Base-by-base conservation (phyloP, 1,284 basidiomycete genomes). In the Cutaneotrichosporon cutaneum region DNA sequence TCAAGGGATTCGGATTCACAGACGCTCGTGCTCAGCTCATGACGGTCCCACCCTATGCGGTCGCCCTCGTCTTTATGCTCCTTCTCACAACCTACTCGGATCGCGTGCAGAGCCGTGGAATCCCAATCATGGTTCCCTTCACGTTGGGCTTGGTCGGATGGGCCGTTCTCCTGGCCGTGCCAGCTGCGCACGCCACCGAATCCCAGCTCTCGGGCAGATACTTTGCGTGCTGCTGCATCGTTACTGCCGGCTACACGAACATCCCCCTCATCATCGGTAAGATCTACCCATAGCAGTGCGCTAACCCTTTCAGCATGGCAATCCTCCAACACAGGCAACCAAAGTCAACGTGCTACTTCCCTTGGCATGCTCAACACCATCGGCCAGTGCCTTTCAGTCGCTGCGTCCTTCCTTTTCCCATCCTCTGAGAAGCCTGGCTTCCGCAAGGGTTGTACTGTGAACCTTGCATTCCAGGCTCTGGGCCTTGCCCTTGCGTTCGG, bases 1-100 rank as follows among this genome's bases (percentile, higher is more conserved):
- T 91, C 60, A 82, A 82, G 62, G 30, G 79, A 74, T 71, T 85
- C 21, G 84, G 84, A 1, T 84, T 82, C 71, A 76, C 74, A 18
- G 27, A 32, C 18, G 72, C 81, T 26, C 70, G 78, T 52, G 83
- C 83, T 0, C 84, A 86, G 70, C 79, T 86, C 11, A 80, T 83
- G 36, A 68, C 64, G 16, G 64, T 68, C 16, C 67, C 67, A 2
- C 67, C 67, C 2, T 65, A 68, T 32, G 67, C 62, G 0, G 60
- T 68, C 51, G 67, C 64, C 18, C 62, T 66, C 30, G 58, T 64
- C 48, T 60, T 26, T 9, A 68, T 58, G 18, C 36, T 68, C 33
- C 10, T 26, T 21, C 27, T 27, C n/a, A 59, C 64, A 24, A 62
- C 42, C 47, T 27, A 55, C 54, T 68, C 67, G 4, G 66, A 68